phyloP scores from a whole-genome alignment of 1,284 basidiomycete species.

The Cryptococcus sp. region DNA sequence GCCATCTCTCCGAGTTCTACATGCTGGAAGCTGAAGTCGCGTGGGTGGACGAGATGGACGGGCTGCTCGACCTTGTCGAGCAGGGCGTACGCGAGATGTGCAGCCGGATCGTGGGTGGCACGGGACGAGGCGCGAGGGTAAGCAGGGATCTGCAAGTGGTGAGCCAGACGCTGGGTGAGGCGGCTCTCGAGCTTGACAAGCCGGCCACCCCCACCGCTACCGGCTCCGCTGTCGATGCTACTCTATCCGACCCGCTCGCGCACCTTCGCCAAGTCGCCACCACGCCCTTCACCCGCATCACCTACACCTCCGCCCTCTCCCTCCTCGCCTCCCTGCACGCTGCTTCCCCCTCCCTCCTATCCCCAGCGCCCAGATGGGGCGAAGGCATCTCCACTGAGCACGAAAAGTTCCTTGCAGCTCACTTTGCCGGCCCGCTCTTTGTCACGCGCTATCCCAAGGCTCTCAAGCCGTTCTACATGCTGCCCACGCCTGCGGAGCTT shows the following conservation, averaged over 20 bases:
- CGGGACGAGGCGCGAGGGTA: slow-evolving; percentile 18
- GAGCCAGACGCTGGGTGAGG: slow-evolving; percentile 4
- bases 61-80: slow-evolving; percentile 71
- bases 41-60: slow-evolving; percentile 54
- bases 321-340: slow-evolving; percentile 51
- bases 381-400: slow-evolving; percentile 78
- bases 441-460: slow-evolving; percentile 80
- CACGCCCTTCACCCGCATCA: slow-evolving; percentile 57
- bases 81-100: slow-evolving; percentile 48
- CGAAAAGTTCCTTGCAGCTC: slow-evolving; percentile 80
- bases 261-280: slow-evolving; percentile 25
- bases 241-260: slow-evolving; percentile 11
- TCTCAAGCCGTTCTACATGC: slow-evolving; percentile 98
- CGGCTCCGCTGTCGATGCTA: neutral
- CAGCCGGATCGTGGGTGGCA: slow-evolving; percentile 14
- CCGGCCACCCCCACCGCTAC: neutral
- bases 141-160: slow-evolving; percentile 31
- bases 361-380: slow-evolving; percentile 62
- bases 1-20: slow-evolving; percentile 98
- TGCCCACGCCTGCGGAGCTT: slow-evolving; percentile 22
- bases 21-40: slow-evolving; percentile 95
- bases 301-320: slow-evolving; percentile 72
- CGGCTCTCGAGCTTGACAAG: slow-evolving; percentile 1
- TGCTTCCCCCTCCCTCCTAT: neutral
- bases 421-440: slow-evolving; percentile 71